Evolutionary conservation across 371 early-diverging fungal genomes (phyloP).

Genomic region (Mortierella sp.): DNA sequence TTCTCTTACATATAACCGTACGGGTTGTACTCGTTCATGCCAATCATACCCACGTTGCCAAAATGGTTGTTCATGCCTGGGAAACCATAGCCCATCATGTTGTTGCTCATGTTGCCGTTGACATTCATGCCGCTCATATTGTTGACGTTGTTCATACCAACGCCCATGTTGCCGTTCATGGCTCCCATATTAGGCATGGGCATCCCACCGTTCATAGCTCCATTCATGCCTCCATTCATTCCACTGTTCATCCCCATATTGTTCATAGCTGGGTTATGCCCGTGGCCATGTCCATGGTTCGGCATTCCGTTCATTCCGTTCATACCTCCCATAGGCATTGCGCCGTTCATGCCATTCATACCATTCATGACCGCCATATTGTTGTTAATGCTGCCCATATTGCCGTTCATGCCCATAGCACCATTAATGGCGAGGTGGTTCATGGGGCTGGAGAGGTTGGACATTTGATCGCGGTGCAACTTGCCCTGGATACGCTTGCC

Average conservation of each 20-base stretch:
- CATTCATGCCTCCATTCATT: constrained; percentile 26
- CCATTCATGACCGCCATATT: not conserved
- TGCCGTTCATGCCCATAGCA: constrained; percentile 5
- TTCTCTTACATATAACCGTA: constrained; percentile 38
- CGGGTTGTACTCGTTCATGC: constrained; percentile 53
- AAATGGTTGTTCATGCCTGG: constrained; percentile 42
- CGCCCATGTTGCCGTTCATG: constrained; percentile 18
- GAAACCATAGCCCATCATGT: constrained; percentile 52
- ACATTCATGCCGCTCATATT: not conserved
- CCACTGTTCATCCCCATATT: constrained; percentile 18
- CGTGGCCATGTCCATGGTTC: constrained; percentile 24
- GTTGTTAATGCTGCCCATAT: constrained; percentile 9
- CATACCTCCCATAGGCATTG: constrained; percentile 19
- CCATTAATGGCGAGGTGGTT: constrained; percentile 24
- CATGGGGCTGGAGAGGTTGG: constrained; percentile 17
- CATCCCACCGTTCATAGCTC: constrained; percentile 28
- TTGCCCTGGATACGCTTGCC: constrained; percentile 90
- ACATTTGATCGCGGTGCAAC: constrained; percentile 71
- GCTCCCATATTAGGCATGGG: constrained; percentile 22
- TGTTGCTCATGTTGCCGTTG: constrained; percentile 23
- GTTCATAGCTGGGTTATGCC: constrained; percentile 24
- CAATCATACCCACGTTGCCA: constrained; percentile 47
- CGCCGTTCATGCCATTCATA: constrained; percentile 25
- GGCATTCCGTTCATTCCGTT: constrained; percentile 25
- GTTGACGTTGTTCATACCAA: constrained; percentile 23